Evolutionary conservation across 306 rosid species (phyloP), one percentile per base, ranked within the genome.

Genomic region (Pyrus communis): DNA sequence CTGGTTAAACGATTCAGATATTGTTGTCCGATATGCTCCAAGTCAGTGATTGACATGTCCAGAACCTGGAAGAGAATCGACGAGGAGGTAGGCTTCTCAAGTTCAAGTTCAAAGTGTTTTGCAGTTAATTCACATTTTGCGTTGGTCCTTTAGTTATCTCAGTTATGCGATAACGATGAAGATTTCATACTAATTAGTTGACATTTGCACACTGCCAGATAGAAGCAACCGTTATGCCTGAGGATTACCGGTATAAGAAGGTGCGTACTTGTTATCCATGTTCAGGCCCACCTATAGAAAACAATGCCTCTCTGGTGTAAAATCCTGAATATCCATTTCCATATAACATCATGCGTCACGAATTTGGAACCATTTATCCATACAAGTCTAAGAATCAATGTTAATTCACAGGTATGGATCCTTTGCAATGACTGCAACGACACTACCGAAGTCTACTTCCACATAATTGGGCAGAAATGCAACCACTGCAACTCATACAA

Each of bases 361-460:
- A 35, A n/a, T 40, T 22, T 19, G 23, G 71, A 40, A 40, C 45
- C 42, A 22, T 67, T 38, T 22, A 38, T 18, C 31, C 8, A 38
- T 23, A 40, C 25, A 74, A 74, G 11, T 70, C 40, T 72, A n/a
- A 70, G 40, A 75, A 82, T 58, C 75, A 81, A 22, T 45, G 54
- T 33, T 7, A 17, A 25, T 82, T 80, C 88, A 84, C 96, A 96
- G 99, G 93, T 92, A 28, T 96, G 99, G 99, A 96, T 96, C 60
- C 85, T 96, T 52, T 96, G 99, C 61, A 96, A 92, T 43, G 98
- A 96, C 84, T 92, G 99, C 87, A 96, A 96, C 71, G 97, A 96
- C 82, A 90, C 97, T 13, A 92, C 98, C 0, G 98, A 96, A 87
- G 98, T 82, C 35, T 87, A 74, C 87, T 96, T 89, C 81, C 96